A percentile compares a stretch with the other conserved stretches of the same genome.
These are phyloP conservation scores for Ogataea glucozyma DNA, from an alignment of 805 yeast genomes.

Conservation along the genomic window DNA sequence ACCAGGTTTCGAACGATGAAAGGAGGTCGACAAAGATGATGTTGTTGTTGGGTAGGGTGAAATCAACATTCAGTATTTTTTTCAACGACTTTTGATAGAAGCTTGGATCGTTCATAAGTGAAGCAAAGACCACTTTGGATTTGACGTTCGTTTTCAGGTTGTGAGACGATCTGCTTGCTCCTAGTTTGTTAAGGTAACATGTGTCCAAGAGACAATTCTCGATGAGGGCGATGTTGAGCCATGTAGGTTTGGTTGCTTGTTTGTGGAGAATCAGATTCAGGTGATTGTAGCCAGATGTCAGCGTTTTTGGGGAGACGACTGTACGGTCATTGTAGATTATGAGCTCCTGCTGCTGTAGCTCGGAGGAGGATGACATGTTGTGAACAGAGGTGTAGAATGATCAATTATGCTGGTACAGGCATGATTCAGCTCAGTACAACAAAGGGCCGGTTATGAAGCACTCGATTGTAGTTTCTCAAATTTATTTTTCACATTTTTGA, in stretches of 20 bases:
- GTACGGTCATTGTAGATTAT: slow-evolving; percentile 52
- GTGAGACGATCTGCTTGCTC: neutral
- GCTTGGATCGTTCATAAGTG: slow-evolving; percentile 29
- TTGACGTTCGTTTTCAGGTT: slow-evolving; percentile 16
- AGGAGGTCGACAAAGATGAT: slow-evolving; percentile 45
- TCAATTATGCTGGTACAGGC: neutral
- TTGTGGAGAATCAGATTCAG: slow-evolving; percentile 41
- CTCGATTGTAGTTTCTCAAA: slow-evolving; percentile 5
- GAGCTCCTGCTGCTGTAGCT: slow-evolving; percentile 59
- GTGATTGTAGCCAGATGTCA: slow-evolving; percentile 23
- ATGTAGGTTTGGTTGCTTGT: slow-evolving; percentile 59
- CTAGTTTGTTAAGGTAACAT: slow-evolving; percentile 37
- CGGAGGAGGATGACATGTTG: slow-evolving; percentile 26
- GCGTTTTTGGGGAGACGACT: slow-evolving; percentile 36
- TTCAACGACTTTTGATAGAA: slow-evolving; percentile 36
- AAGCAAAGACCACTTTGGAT: slow-evolving; percentile 40
- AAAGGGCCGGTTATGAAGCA: slow-evolving; percentile 7
- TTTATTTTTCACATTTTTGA: neutral
- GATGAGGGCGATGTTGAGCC: slow-evolving; percentile 59
- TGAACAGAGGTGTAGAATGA: neutral
- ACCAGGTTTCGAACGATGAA: slow-evolving; percentile 34
- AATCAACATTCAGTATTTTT: slow-evolving; percentile 41
- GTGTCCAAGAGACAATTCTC: slow-evolving; percentile 54
- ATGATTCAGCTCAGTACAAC: neutral
- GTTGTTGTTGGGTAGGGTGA: slow-evolving; percentile 31